Base-by-base conservation (phyloP, 345 rosid genomes). In the Hibiscus mutabilis region DNA sequence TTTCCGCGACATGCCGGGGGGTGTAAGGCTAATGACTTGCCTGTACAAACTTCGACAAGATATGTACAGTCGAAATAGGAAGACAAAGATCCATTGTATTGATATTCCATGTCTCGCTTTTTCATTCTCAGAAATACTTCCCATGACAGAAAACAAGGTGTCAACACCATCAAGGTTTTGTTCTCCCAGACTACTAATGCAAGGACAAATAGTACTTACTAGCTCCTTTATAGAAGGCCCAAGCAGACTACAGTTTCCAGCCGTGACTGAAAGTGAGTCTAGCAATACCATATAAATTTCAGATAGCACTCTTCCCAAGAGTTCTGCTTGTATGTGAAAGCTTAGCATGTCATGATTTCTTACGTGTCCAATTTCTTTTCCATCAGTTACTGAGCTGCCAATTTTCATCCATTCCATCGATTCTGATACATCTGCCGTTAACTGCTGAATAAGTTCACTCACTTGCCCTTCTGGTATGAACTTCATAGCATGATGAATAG, bases 401-500 rank as follows among this genome's bases (percentile, higher is more conserved):
- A 16, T 66, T 78, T 83, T 88, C 79, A 92, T 77, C 99, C 97
- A 95, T 65, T 80, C 77, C 74, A 88, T 63, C 69, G 92, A 80
- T 78, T 87, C 84, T 66, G 84, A 82, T 58, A 89, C 49, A 83
- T 90, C 97, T 56, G 72, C 75, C 6, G 82, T 80, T 85, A 92
- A 81, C 68, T 82, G 84, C 74, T 65, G 81, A 66, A 92, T 74
- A 71, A 86, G 88, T 71, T 81, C 88, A 83, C 92, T 77, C 29
- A 83, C 92, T 83, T 92, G 99, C 74, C 96, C 98, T 86, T 90
- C 98, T 79, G 98, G 97, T 75, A 88, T 82, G 76, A 84, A 85
- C 73, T 79, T 83, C 72, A 86, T 75, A 69, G 87, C 90, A 44
- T 75, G 79, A 72, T 80, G 82, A 69, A 88, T 60, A 57, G 91